A percentile compares a stretch with the other conserved stretches of the same genome.
Conservation (phyloP, 2,329 filamentous ascomycete genomes). For the Aureobasidium sp. region DNA sequence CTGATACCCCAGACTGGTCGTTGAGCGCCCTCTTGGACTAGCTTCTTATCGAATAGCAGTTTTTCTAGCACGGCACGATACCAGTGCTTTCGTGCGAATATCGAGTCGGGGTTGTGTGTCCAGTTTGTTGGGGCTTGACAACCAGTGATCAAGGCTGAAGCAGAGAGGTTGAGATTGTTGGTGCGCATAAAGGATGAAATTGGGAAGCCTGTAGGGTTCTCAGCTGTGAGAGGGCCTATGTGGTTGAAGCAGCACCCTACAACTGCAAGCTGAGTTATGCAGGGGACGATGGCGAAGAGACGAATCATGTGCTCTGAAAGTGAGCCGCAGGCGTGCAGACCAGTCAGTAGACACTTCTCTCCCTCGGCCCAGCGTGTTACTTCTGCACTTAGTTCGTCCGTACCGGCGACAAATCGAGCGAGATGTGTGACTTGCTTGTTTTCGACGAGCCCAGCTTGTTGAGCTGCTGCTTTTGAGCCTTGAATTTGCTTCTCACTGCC, state of each 20-base stretch:
- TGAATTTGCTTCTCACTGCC: slow-evolving; percentile 17
- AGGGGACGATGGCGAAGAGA: slow-evolving; percentile 2
- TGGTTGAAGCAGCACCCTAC: slow-evolving; percentile 19
- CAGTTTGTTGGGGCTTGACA: slow-evolving; percentile 19
- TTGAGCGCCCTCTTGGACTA: background rate
- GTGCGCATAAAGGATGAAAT: slow-evolving; percentile 17
- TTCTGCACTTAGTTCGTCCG: background rate
- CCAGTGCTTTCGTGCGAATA: slow-evolving; percentile 15
- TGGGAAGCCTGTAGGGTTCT: slow-evolving; percentile 15
- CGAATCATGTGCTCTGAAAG: slow-evolving; percentile 19
- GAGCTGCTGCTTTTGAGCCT: slow-evolving; percentile 16
- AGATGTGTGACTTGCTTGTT: slow-evolving; percentile 16
- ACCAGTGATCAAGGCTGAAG: slow-evolving; percentile 18
- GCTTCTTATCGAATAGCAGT: slow-evolving; percentile 16
- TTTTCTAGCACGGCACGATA: slow-evolving; percentile 18
- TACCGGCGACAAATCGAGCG: slow-evolving; percentile 12
- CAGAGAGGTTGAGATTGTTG: slow-evolving; percentile 14
- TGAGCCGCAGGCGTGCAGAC: slow-evolving; percentile 17
- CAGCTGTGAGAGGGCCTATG: slow-evolving; percentile 7
- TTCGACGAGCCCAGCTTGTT: slow-evolving; percentile 15
- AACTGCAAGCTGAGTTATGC: slow-evolving; percentile 12
- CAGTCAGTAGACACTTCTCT: slow-evolving; percentile 17
- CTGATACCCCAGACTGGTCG: slow-evolving; percentile 18
- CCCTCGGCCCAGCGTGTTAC: slow-evolving; percentile 11
- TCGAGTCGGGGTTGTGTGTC: slow-evolving; percentile 17